Evolutionary conservation across 306 rosid species (phyloP).

Genomic region (Trifolium dubium): DNA sequence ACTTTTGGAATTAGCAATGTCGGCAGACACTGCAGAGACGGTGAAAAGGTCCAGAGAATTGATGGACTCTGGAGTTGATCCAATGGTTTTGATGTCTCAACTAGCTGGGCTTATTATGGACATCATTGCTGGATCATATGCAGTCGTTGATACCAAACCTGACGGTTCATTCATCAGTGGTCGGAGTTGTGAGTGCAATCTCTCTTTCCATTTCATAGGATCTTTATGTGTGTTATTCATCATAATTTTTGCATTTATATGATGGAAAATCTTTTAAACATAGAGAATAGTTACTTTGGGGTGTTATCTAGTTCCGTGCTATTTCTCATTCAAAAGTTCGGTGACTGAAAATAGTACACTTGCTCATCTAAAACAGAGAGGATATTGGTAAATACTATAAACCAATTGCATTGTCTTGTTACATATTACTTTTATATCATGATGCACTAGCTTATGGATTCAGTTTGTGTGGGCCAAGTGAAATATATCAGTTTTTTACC

Average conservation of each 20-base stretch:
- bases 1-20: slow-evolving; percentile 96
- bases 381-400: slow-evolving; percentile 22
- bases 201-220: slow-evolving; percentile 31
- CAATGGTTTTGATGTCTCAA: slow-evolving; percentile 93
- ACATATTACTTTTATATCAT: slow-evolving; percentile 7
- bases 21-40: slow-evolving; percentile 91
- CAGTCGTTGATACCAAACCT: slow-evolving; percentile 59
- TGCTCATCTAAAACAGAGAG: slow-evolving; percentile 29
- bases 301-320: slow-evolving; percentile 28
- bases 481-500: slow-evolving; percentile 29
- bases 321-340: slow-evolving; percentile 35
- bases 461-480: slow-evolving; percentile 13
- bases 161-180: slow-evolving; percentile 64
- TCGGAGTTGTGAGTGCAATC: slow-evolving; percentile 72
- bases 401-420: slow-evolving; percentile 4
- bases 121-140: slow-evolving; percentile 92
- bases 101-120: slow-evolving; percentile 96
- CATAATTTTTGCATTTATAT: slow-evolving; percentile 36
- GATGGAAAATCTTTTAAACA: slow-evolving; percentile 17
- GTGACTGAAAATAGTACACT: slow-evolving; percentile 16
- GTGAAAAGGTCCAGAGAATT: slow-evolving; percentile 93
- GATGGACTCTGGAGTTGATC: slow-evolving; percentile 98
- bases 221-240: slow-evolving; percentile 31
- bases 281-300: neutral
- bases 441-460: slow-evolving; percentile 4